Conservation (phyloP, 805 yeast species). For the Candida vaughaniae region DNA sequence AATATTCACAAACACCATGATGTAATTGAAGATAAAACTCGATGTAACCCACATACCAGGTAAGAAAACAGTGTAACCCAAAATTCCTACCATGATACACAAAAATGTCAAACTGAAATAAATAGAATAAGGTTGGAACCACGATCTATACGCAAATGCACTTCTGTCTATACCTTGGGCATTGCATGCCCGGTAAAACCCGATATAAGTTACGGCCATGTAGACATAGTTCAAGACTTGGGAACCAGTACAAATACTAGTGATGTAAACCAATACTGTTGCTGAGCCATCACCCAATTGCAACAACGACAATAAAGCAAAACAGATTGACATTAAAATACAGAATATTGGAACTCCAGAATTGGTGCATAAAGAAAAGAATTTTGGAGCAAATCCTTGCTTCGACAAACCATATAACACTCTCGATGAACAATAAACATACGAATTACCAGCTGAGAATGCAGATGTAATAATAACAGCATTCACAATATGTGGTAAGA, state of each 20-base stretch:
- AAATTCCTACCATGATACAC: slow-evolving; percentile 49
- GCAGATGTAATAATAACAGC: slow-evolving; percentile 73
- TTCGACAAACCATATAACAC: slow-evolving; percentile 68
- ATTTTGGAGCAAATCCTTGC: slow-evolving; percentile 69
- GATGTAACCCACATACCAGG: slow-evolving; percentile 57
- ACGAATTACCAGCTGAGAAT: slow-evolving; percentile 82
- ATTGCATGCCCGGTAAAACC: slow-evolving; percentile 41
- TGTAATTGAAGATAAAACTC: slow-evolving; percentile 64
- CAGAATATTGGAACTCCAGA: slow-evolving; percentile 71
- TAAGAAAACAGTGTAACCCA: slow-evolving; percentile 70
- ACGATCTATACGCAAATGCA: slow-evolving; percentile 38
- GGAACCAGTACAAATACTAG: slow-evolving; percentile 46
- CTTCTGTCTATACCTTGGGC: slow-evolving; percentile 40
- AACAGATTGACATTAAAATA: slow-evolving; percentile 40
- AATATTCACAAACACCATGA: slow-evolving; percentile 57
- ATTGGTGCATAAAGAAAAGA: slow-evolving; percentile 56
- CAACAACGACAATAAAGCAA: slow-evolving; percentile 21
- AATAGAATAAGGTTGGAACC: slow-evolving; percentile 43
- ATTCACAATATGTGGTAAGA: slow-evolving; percentile 75
- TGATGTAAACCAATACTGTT: slow-evolving; percentile 44
- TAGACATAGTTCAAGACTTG: slow-evolving; percentile 47
- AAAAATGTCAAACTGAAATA: slow-evolving; percentile 27
- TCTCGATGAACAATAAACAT: slow-evolving; percentile 68
- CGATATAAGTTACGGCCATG: slow-evolving; percentile 44
- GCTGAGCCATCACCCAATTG: slow-evolving; percentile 25